phyloP scores from a whole-genome alignment of 768 basidiomycete species.

The Lactarius evosmus region DNA sequence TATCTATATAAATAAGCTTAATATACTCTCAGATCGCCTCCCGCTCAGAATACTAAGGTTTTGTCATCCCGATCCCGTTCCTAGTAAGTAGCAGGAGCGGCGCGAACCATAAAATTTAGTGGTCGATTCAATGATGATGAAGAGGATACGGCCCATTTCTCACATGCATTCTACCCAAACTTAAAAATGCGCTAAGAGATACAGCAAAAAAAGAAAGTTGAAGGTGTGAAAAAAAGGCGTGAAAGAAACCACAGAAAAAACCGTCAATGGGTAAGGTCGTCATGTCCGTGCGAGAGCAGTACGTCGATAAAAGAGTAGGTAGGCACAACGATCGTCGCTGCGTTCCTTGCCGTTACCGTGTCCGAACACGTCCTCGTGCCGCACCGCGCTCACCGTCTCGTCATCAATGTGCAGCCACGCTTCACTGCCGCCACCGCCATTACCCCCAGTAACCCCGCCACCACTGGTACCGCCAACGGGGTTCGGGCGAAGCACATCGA shows the following conservation, averaged over 20 bases:
- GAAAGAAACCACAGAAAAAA: background rate
- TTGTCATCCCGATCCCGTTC: background rate
- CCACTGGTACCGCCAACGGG: conserved; percentile 40
- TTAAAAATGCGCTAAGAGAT: conserved; percentile 20
- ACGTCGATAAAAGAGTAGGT: conserved; percentile 81
- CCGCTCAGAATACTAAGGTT: background rate
- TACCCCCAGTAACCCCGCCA: background rate
- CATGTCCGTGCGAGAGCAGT: conserved; percentile 38
- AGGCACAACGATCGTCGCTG: conserved; percentile 68
- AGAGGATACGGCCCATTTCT: conserved; percentile 10
- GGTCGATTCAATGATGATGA: conserved; percentile 5
- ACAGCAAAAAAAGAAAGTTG: conserved; percentile 13
- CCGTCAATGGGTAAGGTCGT: background rate
- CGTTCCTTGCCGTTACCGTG: conserved; percentile 30
- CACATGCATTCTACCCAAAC: conserved; percentile 22
- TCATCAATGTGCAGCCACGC: conserved; percentile 95
- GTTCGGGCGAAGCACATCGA: conserved; percentile 79
- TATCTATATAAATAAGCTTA: conserved; percentile 20
- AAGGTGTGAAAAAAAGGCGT: background rate
- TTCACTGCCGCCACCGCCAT: conserved; percentile 43
- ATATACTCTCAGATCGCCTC: conserved; percentile 8
- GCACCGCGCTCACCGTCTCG: conserved; percentile 76
- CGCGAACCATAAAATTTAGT: background rate
- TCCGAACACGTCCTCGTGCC: conserved; percentile 69
- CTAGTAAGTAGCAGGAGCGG: background rate